Percentiles rank a stretch among this genome's conserved stretches.
Conservation (phyloP, 495 filamentous ascomycete genomes). For the Emericellopsis terricola region DNA sequence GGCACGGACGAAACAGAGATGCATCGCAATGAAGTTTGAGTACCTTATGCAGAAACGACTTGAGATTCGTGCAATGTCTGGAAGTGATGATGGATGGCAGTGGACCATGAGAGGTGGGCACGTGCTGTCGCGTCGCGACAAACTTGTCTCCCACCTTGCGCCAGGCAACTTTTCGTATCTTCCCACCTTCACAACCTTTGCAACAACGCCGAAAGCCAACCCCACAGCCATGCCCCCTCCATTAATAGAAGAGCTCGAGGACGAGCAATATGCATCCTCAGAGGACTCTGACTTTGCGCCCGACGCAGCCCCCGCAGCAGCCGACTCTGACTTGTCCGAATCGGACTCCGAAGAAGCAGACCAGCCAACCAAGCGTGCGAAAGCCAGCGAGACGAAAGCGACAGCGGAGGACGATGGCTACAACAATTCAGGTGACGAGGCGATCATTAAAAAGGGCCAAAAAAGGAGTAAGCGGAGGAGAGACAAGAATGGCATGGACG, state of each 20-base stretch:
- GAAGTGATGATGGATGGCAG: too few species aligned
- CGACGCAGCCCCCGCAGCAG: constrained; percentile 31
- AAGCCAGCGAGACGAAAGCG: constrained; percentile 18
- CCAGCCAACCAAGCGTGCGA: constrained; percentile 5
- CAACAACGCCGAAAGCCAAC: background rate
- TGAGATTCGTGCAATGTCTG: too few species aligned
- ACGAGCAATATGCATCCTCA: constrained; percentile 49
- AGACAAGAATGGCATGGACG: constrained; percentile 22
- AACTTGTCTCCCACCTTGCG: background rate
- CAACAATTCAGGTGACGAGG: constrained; percentile 64
- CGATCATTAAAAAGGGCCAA: constrained; percentile 43
- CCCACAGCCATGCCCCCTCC: background rate
- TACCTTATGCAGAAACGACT: too few species aligned
- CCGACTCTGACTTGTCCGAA: constrained; percentile 5
- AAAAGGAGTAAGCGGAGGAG: constrained; percentile 37
- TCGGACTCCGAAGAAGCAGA: constrained; percentile 25
- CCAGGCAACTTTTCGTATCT: background rate
- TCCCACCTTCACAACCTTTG: background rate
- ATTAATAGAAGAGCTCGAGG: constrained; percentile 12
- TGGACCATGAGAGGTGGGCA: too few species aligned
- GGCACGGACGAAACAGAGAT: too few species aligned
- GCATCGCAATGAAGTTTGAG: too few species aligned
- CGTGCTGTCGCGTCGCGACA: background rate
- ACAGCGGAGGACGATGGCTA: constrained; percentile 23
- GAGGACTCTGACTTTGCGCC: constrained; percentile 64